A percentile compares a stretch with the other conserved stretches of the same genome.
Conservation (phyloP, 768 basidiomycete genomes). For the Cantharellus anzutake region DNA sequence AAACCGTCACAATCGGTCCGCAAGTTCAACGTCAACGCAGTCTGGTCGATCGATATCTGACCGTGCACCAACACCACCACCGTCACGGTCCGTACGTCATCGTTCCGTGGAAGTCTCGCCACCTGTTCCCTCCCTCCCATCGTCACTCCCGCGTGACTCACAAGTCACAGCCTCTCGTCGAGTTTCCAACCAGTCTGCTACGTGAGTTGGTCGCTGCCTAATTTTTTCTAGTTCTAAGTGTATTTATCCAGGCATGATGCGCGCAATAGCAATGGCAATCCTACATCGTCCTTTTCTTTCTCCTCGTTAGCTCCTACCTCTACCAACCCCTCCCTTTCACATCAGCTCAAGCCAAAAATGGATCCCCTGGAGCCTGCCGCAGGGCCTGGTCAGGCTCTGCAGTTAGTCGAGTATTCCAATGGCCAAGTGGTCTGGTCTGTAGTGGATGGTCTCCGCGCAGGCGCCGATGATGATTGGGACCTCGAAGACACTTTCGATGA, state of each 20-base stretch:
- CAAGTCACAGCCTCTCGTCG: not conserved
- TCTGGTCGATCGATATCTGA: constrained; percentile 65
- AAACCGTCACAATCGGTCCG: constrained; percentile 33
- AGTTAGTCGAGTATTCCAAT: constrained; percentile 49
- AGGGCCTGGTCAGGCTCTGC: not conserved
- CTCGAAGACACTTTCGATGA: constrained; percentile 16
- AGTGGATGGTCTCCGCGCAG: constrained; percentile 66
- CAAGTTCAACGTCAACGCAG: constrained; percentile 33
- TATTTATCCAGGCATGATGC: not conserved
- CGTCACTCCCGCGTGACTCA: not conserved
- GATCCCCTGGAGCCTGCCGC: not conserved
- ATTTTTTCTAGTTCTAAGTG: not conserved
- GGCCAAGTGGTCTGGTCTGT: constrained; percentile 77
- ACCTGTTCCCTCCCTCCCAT: constrained; percentile 6
- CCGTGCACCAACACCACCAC: constrained; percentile 72
- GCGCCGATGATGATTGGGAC: constrained; percentile 30
- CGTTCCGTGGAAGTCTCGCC: constrained; percentile 8
- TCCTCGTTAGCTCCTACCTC: no score
- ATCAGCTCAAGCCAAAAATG: not conserved
- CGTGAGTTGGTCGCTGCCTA: not conserved
- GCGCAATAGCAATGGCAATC: not conserved
- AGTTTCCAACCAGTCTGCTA: not conserved
- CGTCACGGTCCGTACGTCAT: constrained; percentile 27
- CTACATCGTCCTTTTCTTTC: no score
- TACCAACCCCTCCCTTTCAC: no score